A percentile compares a stretch with the other conserved stretches of the same genome.
Conservation (phyloP, 345 rosid species). For the Hypericum perforatum region DNA sequence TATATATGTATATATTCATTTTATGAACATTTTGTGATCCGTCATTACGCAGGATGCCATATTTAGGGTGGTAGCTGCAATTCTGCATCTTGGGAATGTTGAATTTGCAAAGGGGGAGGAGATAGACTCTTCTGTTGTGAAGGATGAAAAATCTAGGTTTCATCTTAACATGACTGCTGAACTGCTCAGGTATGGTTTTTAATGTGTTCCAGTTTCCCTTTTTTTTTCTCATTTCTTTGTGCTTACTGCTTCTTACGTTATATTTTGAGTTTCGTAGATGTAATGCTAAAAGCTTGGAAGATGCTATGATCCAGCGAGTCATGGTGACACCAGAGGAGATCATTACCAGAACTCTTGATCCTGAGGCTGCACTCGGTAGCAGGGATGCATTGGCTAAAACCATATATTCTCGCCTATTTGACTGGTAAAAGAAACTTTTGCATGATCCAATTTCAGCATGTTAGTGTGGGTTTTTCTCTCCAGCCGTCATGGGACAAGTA, state of each 20-base stretch:
- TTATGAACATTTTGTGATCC: conserved; percentile 14
- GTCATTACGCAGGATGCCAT: conserved; percentile 67
- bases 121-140: conserved; percentile 79
- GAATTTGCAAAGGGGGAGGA: conserved; percentile 90
- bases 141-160: conserved; percentile 81
- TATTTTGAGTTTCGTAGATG: conserved; percentile 41
- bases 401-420: conserved; percentile 90
- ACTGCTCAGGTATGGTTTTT: conserved; percentile 59
- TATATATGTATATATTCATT: conserved; percentile 9
- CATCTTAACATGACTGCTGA: conserved; percentile 81
- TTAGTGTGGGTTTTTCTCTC: neutral
- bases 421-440: conserved; percentile 53
- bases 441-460: neutral
- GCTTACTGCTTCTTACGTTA: conserved; percentile 10
- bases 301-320: conserved; percentile 92
- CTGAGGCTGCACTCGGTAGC: conserved; percentile 70
- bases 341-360: conserved; percentile 94
- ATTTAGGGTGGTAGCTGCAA: conserved; percentile 92
- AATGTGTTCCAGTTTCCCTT: conserved; percentile 9
- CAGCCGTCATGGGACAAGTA: neutral
- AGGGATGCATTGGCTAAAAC: conserved; percentile 98
- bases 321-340: conserved; percentile 99
- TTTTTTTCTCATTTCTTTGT: conserved; percentile 13
- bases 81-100: conserved; percentile 89
- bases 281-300: conserved; percentile 80